Base-by-base conservation (phyloP, 2,329 filamentous ascomycete genomes). In the Boeremia lycopersici region DNA sequence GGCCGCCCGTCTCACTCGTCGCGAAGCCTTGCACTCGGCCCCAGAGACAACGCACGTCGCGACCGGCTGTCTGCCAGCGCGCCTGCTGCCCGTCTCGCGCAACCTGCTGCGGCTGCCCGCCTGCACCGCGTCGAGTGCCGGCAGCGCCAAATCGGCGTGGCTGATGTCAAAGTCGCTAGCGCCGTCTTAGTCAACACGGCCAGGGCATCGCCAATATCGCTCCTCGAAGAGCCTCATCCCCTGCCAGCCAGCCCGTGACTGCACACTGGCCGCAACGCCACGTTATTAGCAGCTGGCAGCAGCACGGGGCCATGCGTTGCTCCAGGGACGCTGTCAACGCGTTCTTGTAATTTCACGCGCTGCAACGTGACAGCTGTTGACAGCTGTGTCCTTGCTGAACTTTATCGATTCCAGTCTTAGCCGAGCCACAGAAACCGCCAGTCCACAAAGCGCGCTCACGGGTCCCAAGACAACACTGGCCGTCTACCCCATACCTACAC, bases 181-280 rank as follows among this genome's bases (percentile, higher is more conserved):
- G 15, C 25, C 43, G 25, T 25, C 23, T 33, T 40, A 30, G 44
- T 26, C 23, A 40, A 41, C 8, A 8, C 13, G 26, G 25, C 25
- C 15, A 36, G 34, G 15, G 34, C 34, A 23, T 3, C 3, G 19
- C 19, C 5, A 23, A 36, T 6, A 8, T 19, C 34, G 7, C 34
- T 35, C 50, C 39, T 38, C 40, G 43, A 34, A 50, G 52, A 55
- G 52, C 52, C 52, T 50, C 52, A 55, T 17, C 8, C 34, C 17
- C 13, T 41, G 40, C 49, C 45, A 40, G 29, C 3, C 19, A 23
- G 19, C 3, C 19, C 19, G 19, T 23, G 19, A 23, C 19, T 23
- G 2, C 19, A 23, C 19, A 23, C 19, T 23, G 19, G n/a, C n/a
- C n/a, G n/a, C n/a, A n/a, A n/a, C n/a, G n/a, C n/a, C n/a, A n/a